phyloP scores from a whole-genome alignment of 257 asterid species.

The Fraxinus quadrangulata region DNA sequence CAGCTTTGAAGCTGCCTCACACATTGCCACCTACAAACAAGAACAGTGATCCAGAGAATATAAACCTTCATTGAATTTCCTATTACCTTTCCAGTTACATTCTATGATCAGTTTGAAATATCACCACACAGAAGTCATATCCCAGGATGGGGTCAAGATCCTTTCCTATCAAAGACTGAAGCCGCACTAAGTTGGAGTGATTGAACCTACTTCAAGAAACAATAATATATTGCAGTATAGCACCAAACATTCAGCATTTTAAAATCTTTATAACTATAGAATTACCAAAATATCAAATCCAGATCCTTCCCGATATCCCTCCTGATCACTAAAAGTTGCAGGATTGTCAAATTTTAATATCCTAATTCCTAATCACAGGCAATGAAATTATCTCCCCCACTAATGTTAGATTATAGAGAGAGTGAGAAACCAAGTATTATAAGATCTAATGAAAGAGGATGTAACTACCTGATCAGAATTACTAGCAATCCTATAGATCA shows the following conservation, averaged over 20 bases:
- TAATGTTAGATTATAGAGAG: neutral
- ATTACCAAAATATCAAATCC: neutral
- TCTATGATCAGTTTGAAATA: neutral
- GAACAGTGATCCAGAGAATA: neutral
- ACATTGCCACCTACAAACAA: neutral
- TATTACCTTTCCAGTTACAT: neutral
- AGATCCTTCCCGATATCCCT: neutral
- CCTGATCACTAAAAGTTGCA: neutral
- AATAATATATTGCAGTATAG: neutral
- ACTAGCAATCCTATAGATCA: neutral
- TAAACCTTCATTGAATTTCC: neutral
- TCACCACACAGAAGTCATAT: neutral
- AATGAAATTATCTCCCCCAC: neutral
- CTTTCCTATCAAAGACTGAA: neutral
- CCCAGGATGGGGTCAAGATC: neutral
- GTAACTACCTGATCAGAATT: no score
- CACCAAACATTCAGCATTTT: neutral
- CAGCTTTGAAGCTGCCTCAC: neutral
- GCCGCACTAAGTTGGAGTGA: neutral
- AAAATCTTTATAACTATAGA: neutral
- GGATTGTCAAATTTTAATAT: neutral
- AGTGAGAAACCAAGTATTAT: neutral
- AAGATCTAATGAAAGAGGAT: neutral
- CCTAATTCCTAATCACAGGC: neutral
- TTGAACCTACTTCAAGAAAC: neutral